Conservation (phyloP, 352 stramenopile species). For the Globisporangium megalacanthum region DNA sequence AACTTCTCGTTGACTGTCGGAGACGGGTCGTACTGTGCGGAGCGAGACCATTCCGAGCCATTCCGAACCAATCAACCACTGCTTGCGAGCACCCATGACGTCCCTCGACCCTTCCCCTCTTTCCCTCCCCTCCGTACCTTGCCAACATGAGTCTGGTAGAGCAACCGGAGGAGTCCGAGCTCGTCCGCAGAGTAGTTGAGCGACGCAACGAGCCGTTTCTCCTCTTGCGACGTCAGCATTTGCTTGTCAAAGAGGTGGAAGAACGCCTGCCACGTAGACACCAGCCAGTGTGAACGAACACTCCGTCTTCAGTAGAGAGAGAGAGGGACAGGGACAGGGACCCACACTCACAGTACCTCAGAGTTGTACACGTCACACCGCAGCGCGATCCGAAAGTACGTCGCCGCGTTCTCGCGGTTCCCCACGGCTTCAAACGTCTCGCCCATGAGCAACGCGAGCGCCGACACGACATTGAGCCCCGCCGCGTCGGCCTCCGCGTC, state of each 20-base stretch:
- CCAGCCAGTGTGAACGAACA: not conserved
- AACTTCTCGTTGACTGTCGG: slow-evolving; percentile 61
- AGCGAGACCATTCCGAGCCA: not conserved
- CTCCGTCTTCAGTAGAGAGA: not conserved
- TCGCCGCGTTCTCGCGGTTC: slow-evolving; percentile 71
- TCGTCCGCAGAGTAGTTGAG: slow-evolving; percentile 63
- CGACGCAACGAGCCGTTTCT: slow-evolving; percentile 61
- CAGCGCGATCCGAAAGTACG: slow-evolving; percentile 74
- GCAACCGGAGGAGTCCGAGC: slow-evolving; percentile 43
- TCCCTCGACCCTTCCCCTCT: not conserved
- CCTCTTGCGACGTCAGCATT: slow-evolving; percentile 66
- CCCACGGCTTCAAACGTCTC: slow-evolving; percentile 80
- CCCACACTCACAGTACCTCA: slow-evolving; percentile 22
- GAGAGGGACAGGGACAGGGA: not conserved
- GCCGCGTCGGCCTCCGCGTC: slow-evolving; percentile 11
- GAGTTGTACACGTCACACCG: slow-evolving; percentile 80
- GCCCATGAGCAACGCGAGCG: slow-evolving; percentile 74
- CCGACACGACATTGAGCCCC: slow-evolving; percentile 73
- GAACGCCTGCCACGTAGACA: slow-evolving; percentile 37
- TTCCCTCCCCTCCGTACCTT: slow-evolving; percentile 29
- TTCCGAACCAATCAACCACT: too few relatives aligned
- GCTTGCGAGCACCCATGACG: not conserved
- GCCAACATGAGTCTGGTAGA: slow-evolving; percentile 67
- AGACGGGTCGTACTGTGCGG: slow-evolving; percentile 48
- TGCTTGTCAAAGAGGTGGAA: slow-evolving; percentile 85